These are phyloP conservation scores for Nothopassalora personata DNA, from an alignment of 2,329 filamentous ascomycete species.

Conservation along the genomic window DNA sequence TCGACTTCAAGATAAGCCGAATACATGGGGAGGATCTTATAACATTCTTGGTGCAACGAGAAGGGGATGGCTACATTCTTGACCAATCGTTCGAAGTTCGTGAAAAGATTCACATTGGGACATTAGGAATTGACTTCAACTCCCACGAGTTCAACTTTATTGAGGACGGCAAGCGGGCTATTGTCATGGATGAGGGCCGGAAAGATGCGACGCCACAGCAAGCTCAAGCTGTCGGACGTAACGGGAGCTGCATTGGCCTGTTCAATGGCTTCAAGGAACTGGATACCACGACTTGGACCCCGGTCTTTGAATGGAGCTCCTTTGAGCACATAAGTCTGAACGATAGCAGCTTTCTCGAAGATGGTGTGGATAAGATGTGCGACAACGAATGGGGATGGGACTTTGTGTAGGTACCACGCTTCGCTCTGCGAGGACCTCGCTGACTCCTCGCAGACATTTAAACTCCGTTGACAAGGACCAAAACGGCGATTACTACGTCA, in stretches of 20 bases:
- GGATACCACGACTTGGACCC: slow-evolving; percentile 31
- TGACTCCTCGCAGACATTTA: slow-evolving; percentile 3
- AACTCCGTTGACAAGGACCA: slow-evolving; percentile 33
- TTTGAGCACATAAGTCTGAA: slow-evolving; percentile 13
- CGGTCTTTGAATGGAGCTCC: slow-evolving; percentile 33
- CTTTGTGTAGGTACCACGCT: slow-evolving; percentile 3
- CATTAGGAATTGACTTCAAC: slow-evolving; percentile 15
- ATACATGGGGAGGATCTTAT: background rate
- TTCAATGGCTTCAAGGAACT: slow-evolving; percentile 34
- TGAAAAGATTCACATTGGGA: slow-evolving; percentile 11
- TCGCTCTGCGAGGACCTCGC: background rate
- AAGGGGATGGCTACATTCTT: slow-evolving; percentile 9
- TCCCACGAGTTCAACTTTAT: slow-evolving; percentile 18
- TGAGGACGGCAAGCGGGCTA: slow-evolving; percentile 10
- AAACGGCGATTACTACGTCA: slow-evolving; percentile 49
- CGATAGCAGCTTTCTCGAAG: slow-evolving; percentile 9
- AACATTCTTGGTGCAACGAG: slow-evolving; percentile 12
- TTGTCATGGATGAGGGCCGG: slow-evolving; percentile 9
- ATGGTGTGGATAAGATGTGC: background rate
- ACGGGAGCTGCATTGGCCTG: slow-evolving; percentile 13
- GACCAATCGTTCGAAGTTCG: slow-evolving; percentile 10
- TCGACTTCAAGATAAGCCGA: slow-evolving; percentile 9
- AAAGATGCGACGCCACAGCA: slow-evolving; percentile 9
- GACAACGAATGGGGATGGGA: slow-evolving; percentile 12
- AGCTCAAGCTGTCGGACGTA: slow-evolving; percentile 2